Conservation (phyloP, 139 green algal genomes). For the Mychonastes homosphaera region DNA sequence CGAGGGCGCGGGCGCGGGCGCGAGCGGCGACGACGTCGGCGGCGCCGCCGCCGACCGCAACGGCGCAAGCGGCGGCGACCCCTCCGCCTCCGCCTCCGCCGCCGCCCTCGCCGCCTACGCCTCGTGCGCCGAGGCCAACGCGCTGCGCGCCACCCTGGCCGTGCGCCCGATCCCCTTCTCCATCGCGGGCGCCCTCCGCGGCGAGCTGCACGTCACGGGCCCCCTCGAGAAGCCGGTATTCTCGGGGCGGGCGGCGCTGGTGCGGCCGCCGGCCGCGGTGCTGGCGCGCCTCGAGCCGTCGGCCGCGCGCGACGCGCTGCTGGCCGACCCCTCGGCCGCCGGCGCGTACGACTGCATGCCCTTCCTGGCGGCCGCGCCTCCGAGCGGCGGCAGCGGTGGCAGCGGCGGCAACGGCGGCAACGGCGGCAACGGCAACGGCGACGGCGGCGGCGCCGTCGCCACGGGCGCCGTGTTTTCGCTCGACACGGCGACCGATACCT, state of each 20-base stretch:
- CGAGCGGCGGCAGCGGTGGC: no score
- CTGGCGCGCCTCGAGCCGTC: slow-evolving; percentile 20
- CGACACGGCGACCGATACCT: slow-evolving; percentile 62
- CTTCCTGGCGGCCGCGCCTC: slow-evolving; percentile 30
- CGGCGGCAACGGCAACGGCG: no score
- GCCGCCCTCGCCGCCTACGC: no score
- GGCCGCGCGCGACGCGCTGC: slow-evolving; percentile 18
- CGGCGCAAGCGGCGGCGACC: no score
- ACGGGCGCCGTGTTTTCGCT: slow-evolving; percentile 72
- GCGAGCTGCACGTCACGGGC: slow-evolving; percentile 76
- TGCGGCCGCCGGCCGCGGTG: slow-evolving; percentile 17
- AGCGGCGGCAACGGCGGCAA: no score
- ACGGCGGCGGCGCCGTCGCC: slow-evolving; percentile 1
- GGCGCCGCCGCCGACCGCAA: no score
- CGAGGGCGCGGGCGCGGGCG: no score
- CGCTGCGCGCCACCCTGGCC: slow-evolving; percentile 71
- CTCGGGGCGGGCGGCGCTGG: slow-evolving; percentile 41
- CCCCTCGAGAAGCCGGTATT: slow-evolving; percentile 86
- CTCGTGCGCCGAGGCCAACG: slow-evolving; percentile 77
- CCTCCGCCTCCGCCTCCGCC: slow-evolving; percentile 9
- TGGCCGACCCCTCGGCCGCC: slow-evolving; percentile 39
- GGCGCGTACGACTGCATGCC: slow-evolving; percentile 72
- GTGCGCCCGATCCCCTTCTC: slow-evolving; percentile 62
- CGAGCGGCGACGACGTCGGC: no score
- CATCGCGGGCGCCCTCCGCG: slow-evolving; percentile 62